These are phyloP conservation scores for Alloascoidea africana DNA, from an alignment of 805 yeast genomes.

Conservation along the genomic window DNA sequence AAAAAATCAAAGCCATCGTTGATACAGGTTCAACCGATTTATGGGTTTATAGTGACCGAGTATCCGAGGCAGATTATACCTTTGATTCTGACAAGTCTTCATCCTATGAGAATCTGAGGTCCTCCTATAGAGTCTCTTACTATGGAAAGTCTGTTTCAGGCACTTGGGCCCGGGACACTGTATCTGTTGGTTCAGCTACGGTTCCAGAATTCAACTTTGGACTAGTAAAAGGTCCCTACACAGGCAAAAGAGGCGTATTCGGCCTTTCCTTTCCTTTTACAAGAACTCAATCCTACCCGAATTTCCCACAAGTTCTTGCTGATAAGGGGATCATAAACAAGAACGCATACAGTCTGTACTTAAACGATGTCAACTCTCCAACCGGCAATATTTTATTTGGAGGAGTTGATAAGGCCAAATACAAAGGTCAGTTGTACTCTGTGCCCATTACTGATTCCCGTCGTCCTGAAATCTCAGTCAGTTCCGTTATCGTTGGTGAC, in stretches of 20 bases:
- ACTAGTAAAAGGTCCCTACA: too few species aligned
- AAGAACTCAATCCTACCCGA: too few species aligned
- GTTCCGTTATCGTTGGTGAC: too few species aligned
- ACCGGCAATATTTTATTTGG: slow-evolving; percentile 26
- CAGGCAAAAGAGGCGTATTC: too few species aligned
- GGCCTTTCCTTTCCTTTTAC: too few species aligned
- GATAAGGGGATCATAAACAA: slow-evolving; percentile 24
- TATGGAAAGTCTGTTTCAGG: slow-evolving; percentile 18
- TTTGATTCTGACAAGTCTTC: slow-evolving; percentile 13
- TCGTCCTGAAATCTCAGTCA: too few species aligned
- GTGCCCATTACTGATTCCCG: slow-evolving; percentile 18
- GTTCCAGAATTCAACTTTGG: slow-evolving; percentile 15
- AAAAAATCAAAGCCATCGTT: slow-evolving; percentile 23
- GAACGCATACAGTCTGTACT: slow-evolving; percentile 30
- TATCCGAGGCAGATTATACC: slow-evolving; percentile 14
- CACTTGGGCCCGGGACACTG: slow-evolving; percentile 15
- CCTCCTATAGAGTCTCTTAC: slow-evolving; percentile 24
- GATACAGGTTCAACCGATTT: slow-evolving; percentile 37
- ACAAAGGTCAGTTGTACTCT: slow-evolving; percentile 19
- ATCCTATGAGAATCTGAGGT: slow-evolving; percentile 17
- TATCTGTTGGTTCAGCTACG: slow-evolving; percentile 10
- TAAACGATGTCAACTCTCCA: slow-evolving; percentile 18
- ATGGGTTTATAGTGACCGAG: slow-evolving; percentile 26
- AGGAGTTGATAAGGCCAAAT: slow-evolving; percentile 27
- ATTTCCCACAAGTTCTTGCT: slow-evolving; percentile 20